phyloP scores from a whole-genome alignment of 768 basidiomycete species.

The Hygrocybe coccinea region DNA sequence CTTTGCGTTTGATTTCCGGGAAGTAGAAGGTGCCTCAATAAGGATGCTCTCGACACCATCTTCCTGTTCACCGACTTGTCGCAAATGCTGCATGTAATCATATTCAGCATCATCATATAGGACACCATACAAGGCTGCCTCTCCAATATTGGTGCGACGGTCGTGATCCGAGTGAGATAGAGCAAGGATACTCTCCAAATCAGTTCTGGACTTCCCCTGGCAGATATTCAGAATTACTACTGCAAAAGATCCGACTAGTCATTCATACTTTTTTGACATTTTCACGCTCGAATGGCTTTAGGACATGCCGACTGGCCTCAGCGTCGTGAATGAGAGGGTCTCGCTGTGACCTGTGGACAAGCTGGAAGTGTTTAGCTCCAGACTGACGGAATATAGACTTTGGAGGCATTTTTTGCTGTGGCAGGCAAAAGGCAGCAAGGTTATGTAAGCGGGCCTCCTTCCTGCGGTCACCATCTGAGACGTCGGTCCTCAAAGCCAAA shows the following conservation, averaged over 20 bases:
- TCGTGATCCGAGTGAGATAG: slow-evolving; percentile 47
- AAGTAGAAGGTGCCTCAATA: slow-evolving; percentile 62
- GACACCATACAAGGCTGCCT: slow-evolving; percentile 85
- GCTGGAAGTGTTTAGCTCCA: slow-evolving; percentile 89
- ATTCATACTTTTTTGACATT: slow-evolving; percentile 62
- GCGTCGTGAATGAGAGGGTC: slow-evolving; percentile 95
- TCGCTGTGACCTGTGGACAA: slow-evolving; percentile 92
- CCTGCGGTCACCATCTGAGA: slow-evolving; percentile 9
- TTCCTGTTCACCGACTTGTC: slow-evolving; percentile 67
- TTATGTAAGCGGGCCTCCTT: slow-evolving; percentile 12
- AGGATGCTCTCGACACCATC: slow-evolving; percentile 78
- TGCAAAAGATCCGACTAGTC: slow-evolving; percentile 8
- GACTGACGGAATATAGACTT: slow-evolving; percentile 90
- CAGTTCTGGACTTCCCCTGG: slow-evolving; percentile 77
- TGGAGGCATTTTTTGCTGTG: slow-evolving; percentile 60
- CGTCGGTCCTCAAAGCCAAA: slow-evolving; percentile 33
- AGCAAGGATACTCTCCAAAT: slow-evolving; percentile 60
- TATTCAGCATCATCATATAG: slow-evolving; percentile 95
- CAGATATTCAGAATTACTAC: slow-evolving; percentile 12
- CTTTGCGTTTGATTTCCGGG: slow-evolving; percentile 34
- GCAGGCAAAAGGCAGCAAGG: slow-evolving; percentile 9
- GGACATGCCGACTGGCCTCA: slow-evolving; percentile 82
- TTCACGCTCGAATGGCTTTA: slow-evolving; percentile 73
- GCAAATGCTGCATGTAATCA: slow-evolving; percentile 97
- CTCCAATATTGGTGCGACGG: slow-evolving; percentile 60